phyloP scores from a whole-genome alignment of 2,329 filamentous ascomycete species.

The Colletotrichum nymphaeae region DNA sequence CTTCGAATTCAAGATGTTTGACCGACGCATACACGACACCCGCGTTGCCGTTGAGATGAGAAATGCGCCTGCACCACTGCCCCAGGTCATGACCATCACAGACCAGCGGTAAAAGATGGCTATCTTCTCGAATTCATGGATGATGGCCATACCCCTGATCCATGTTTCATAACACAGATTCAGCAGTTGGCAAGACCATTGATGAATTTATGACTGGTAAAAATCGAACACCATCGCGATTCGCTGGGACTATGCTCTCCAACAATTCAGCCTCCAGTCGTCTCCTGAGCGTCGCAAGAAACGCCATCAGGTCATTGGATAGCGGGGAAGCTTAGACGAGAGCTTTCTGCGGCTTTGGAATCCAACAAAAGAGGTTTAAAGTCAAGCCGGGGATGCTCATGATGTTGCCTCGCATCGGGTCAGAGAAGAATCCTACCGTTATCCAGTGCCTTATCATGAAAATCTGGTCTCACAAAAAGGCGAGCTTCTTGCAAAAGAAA shows the following conservation, averaged over 20 bases:
- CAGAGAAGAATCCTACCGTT: not conserved
- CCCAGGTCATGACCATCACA: conserved; percentile 39
- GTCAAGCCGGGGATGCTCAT: not conserved
- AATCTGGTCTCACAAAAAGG: not conserved
- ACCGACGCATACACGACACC: conserved; percentile 66
- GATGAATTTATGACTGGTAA: too few species aligned
- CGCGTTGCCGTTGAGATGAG: conserved; percentile 53
- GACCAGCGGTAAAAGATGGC: conserved; percentile 22
- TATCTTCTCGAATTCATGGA: not conserved
- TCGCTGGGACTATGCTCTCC: not conserved
- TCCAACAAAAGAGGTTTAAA: not conserved
- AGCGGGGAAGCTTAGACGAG: not conserved
- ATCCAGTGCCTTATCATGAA: not conserved
- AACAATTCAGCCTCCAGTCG: not conserved
- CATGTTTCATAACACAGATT: too few species aligned
- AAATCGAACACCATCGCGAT: not conserved
- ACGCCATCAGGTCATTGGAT: not conserved
- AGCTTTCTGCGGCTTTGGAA: not conserved
- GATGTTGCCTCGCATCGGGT: not conserved
- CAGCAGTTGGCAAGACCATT: not conserved
- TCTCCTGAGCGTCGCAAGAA: not conserved
- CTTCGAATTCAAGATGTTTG: conserved; percentile 63
- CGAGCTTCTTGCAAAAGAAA: not conserved
- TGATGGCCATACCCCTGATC: not conserved
- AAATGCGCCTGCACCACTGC: conserved; percentile 48